Conservation (phyloP, 495 filamentous ascomycete genomes). For the Hyaloscypha variabilis region DNA sequence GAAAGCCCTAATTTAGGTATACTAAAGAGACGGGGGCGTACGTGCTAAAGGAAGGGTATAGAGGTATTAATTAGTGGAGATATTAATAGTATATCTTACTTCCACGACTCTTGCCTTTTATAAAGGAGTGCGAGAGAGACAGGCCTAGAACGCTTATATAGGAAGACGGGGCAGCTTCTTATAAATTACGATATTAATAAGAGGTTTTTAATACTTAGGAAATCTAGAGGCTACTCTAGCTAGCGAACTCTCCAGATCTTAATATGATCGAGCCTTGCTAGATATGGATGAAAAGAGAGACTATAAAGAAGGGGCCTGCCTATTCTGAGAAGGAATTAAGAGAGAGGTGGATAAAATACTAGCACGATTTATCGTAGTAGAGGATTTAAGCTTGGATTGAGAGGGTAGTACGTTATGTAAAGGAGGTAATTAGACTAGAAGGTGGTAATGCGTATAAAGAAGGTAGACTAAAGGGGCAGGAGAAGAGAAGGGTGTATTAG, state of each 20-base stretch:
- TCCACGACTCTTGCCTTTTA: slow-evolving; percentile 4
- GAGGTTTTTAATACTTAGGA: slow-evolving; percentile 21
- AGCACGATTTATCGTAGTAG: slow-evolving; percentile 28
- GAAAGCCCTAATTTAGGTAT: slow-evolving; percentile 18
- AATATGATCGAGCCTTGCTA: slow-evolving; percentile 36
- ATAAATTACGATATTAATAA: slow-evolving; percentile 23
- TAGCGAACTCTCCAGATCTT: slow-evolving; percentile 32
- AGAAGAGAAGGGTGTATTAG: too few species aligned
- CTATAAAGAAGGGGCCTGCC: slow-evolving; percentile 23
- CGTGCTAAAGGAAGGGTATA: background rate
- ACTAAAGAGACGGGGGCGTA: too few species aligned
- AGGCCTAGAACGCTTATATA: slow-evolving; percentile 3
- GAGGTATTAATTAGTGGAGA: slow-evolving; percentile 6
- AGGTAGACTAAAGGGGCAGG: slow-evolving; percentile 5
- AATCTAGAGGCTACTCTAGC: slow-evolving; percentile 27
- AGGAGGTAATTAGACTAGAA: slow-evolving; percentile 26
- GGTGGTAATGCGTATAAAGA: slow-evolving; percentile 33
- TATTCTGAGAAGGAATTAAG: slow-evolving; percentile 3
- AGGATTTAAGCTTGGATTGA: slow-evolving; percentile 36
- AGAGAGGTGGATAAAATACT: slow-evolving; percentile 26
- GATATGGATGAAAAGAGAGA: slow-evolving; percentile 33
- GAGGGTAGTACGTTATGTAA: slow-evolving; percentile 29
- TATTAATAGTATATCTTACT: slow-evolving; percentile 3
- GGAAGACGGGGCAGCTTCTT: slow-evolving; percentile 22
- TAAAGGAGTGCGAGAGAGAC: background rate